Conservation (phyloP, 2,329 filamentous ascomycete species). For the Claviceps monticola region DNA sequence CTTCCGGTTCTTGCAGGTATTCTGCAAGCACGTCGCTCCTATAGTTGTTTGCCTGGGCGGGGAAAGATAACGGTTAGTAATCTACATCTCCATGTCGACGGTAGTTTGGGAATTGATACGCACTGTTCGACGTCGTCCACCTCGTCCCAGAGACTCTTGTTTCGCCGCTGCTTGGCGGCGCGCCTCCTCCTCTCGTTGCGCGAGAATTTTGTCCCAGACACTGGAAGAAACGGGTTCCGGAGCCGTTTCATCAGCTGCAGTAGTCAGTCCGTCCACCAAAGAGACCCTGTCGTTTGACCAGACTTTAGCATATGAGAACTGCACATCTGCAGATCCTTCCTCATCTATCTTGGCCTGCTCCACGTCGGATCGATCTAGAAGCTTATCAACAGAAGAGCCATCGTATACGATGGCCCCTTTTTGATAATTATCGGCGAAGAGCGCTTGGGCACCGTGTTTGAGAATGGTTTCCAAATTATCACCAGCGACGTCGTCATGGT, state of each 20-base stretch:
- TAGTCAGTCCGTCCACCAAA: slow-evolving; percentile 48
- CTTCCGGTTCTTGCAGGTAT: slow-evolving; percentile 14
- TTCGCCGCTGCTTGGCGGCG: slow-evolving; percentile 54
- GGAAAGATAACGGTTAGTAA: neutral
- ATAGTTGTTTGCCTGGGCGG: slow-evolving; percentile 21
- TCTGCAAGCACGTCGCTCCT: slow-evolving; percentile 13
- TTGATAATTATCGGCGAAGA: slow-evolving; percentile 64
- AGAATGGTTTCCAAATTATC: slow-evolving; percentile 79
- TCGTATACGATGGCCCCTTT: slow-evolving; percentile 72
- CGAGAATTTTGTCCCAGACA: slow-evolving; percentile 84
- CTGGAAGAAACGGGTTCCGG: slow-evolving; percentile 45
- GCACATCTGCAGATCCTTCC: slow-evolving; percentile 54
- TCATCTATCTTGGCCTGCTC: slow-evolving; percentile 55
- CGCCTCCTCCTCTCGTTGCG: slow-evolving; percentile 66
- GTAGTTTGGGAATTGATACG: slow-evolving; percentile 6
- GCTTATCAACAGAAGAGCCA: slow-evolving; percentile 64
- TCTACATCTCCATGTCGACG: neutral
- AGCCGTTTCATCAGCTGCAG: slow-evolving; percentile 34
- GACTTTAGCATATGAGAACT: slow-evolving; percentile 80
- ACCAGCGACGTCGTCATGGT: slow-evolving; percentile 63
- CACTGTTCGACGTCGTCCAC: slow-evolving; percentile 53
- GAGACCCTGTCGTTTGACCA: slow-evolving; percentile 73
- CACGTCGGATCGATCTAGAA: slow-evolving; percentile 74
- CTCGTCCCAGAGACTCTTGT: slow-evolving; percentile 68
- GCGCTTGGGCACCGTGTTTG: slow-evolving; percentile 69